These are phyloP conservation scores for Amanita subjunquillea DNA, from an alignment of 768 basidiomycete genomes.

Conservation along the genomic window DNA sequence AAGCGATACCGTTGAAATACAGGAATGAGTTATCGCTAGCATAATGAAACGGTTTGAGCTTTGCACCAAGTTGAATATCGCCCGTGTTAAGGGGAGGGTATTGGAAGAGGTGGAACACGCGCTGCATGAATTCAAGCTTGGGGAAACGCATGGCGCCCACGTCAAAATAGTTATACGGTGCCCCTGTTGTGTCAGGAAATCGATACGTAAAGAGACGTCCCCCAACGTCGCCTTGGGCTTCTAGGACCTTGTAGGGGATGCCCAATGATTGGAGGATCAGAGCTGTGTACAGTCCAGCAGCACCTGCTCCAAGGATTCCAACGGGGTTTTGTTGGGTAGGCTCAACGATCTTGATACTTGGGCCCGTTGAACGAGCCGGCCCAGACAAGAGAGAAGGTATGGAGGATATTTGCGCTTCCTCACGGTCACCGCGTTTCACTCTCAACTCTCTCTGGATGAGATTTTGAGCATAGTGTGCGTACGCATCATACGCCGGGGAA, in stretches of 20 bases:
- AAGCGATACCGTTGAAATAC: neutral
- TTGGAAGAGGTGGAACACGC: neutral
- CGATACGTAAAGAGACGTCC: neutral
- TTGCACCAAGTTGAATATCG: neutral
- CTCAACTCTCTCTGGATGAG: neutral
- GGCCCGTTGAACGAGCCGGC: too few relatives aligned
- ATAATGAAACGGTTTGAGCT: neutral
- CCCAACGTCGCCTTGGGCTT: neutral
- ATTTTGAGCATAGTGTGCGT: too few relatives aligned
- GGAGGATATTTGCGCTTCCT: too few relatives aligned
- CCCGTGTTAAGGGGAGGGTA: neutral
- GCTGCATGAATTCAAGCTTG: neutral
- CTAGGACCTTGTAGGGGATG: neutral
- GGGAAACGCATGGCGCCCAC: neutral
- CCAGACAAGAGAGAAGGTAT: too few relatives aligned
- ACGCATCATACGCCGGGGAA: too few relatives aligned
- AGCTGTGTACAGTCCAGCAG: neutral
- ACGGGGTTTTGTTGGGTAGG: neutral
- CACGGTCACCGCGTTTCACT: too few relatives aligned
- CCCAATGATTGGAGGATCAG: neutral
- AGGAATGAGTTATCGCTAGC: neutral
- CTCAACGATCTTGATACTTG: too few relatives aligned
- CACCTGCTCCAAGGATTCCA: neutral
- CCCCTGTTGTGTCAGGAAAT: neutral
- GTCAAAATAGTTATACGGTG: neutral